Evolutionary conservation across 108 stramenopile genomes (phyloP).

Genomic region (Aurantiochytrium sp.): DNA sequence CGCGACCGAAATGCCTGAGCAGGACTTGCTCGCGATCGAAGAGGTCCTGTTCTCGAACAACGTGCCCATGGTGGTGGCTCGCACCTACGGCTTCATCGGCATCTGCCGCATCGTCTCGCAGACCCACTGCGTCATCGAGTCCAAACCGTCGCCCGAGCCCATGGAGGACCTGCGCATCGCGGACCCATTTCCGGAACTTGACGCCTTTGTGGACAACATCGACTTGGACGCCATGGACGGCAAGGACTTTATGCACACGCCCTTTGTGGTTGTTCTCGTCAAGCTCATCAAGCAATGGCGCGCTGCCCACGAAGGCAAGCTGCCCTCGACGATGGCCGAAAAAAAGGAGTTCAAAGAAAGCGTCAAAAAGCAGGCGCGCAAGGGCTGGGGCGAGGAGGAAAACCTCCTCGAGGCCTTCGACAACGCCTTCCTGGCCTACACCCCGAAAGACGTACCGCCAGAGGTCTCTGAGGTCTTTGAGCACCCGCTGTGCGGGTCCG

Average conservation of each 20-base stretch:
- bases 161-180: conserved; percentile 68
- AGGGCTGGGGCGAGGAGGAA: conserved; percentile 60
- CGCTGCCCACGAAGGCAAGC: conserved; percentile 21
- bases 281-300: conserved; percentile 60
- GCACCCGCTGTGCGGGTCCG: not conserved
- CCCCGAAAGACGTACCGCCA: conserved; percentile 50
- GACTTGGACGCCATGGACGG: conserved; percentile 51
- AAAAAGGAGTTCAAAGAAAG: conserved; percentile 71
- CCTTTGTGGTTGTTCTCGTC: conserved; percentile 72
- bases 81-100: conserved; percentile 84
- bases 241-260: conserved; percentile 60
- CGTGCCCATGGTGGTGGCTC: conserved; percentile 69
- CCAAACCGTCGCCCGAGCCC: conserved; percentile 60
- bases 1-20: conserved; percentile 71
- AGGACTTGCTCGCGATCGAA: conserved; percentile 59
- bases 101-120: conserved; percentile 66
- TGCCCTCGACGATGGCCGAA: conserved; percentile 64
- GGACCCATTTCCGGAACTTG: conserved; percentile 41
- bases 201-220: conserved; percentile 40
- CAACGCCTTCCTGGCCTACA: conserved; percentile 75
- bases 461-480: conserved; percentile 53
- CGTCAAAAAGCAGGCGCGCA: conserved; percentile 59
- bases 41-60: conserved; percentile 48
- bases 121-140: conserved; percentile 62
- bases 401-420: conserved; percentile 78